Evolutionary conservation across 345 rosid species (phyloP).

Genomic region (Lumnitzera littorea): DNA sequence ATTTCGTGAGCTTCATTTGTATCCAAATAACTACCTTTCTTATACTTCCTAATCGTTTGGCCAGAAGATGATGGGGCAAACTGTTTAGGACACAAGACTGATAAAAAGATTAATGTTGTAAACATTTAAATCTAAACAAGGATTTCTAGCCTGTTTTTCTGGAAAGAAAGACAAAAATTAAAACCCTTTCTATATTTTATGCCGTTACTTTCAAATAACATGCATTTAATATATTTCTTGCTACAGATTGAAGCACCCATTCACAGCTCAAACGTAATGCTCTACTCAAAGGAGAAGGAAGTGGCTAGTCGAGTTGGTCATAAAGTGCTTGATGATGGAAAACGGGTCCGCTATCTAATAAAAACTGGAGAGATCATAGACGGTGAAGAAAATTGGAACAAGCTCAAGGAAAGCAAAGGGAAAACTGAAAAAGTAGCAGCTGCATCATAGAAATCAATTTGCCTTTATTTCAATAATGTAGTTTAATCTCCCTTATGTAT

Average conservation of each 20-base stretch:
- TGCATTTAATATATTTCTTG: slow-evolving; percentile 7
- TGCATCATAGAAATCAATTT: neutral
- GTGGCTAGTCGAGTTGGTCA: slow-evolving; percentile 82
- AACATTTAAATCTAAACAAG: no score
- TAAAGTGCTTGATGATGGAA: slow-evolving; percentile 63
- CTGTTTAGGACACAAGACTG: no score
- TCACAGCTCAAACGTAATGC: slow-evolving; percentile 95
- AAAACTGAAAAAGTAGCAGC: slow-evolving; percentile 44
- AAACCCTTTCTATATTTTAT: neutral
- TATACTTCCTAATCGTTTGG: no score
- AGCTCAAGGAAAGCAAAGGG: slow-evolving; percentile 61
- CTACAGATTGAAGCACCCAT: slow-evolving; percentile 90
- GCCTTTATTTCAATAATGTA: neutral
- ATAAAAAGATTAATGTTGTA: no score
- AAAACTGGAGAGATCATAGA: slow-evolving; percentile 89
- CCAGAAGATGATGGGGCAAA: no score
- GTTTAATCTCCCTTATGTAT: slow-evolving; percentile 3
- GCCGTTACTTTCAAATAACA: neutral
- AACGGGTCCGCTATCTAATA: slow-evolving; percentile 58
- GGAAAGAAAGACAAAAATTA: no score
- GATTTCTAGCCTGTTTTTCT: no score
- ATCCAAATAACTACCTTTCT: no score
- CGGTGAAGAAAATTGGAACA: slow-evolving; percentile 61
- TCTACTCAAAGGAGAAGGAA: slow-evolving; percentile 73
- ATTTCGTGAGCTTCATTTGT: no score